A percentile compares a stretch with the other conserved stretches of the same genome.
phyloP scores from a whole-genome alignment of 331 rosid species.

The Acacia concinna region DNA sequence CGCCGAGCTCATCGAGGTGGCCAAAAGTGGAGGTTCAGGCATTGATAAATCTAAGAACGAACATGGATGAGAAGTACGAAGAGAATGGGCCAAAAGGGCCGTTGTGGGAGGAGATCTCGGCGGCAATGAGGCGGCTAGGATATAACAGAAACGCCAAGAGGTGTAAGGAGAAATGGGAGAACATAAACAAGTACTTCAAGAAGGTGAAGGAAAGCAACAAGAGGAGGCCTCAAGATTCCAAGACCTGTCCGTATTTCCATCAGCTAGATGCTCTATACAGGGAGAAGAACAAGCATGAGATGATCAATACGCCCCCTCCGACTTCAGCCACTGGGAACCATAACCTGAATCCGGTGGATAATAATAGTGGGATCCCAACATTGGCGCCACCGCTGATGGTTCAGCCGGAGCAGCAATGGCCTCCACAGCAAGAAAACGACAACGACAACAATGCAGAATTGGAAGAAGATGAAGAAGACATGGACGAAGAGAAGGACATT shows the following conservation, averaged over 20 bases:
- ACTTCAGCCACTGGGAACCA: neutral
- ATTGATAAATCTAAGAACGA: constrained; percentile 64
- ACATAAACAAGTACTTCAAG: constrained; percentile 97
- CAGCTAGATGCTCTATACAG: constrained; percentile 70
- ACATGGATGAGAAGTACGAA: constrained; percentile 67
- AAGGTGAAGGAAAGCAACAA: constrained; percentile 89
- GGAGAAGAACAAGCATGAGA: constrained; percentile 53
- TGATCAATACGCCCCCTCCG: neutral
- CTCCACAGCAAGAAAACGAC: constrained; percentile 45
- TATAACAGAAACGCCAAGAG: constrained; percentile 75
- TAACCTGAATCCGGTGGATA: constrained; percentile 28
- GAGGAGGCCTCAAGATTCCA: constrained; percentile 82
- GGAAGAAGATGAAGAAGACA: constrained; percentile 25
- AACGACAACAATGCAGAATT: constrained; percentile 3
- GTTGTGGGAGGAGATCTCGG: constrained; percentile 90
- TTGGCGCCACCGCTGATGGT: constrained; percentile 78
- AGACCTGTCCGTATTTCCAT: constrained; percentile 87
- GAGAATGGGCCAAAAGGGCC: constrained; percentile 90
- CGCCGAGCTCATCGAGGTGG: constrained; percentile 76
- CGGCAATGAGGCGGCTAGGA: constrained; percentile 62
- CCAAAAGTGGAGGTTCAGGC: constrained; percentile 82
- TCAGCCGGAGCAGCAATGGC: constrained; percentile 96
- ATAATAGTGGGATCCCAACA: constrained; percentile 38
- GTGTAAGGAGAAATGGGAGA: constrained; percentile 99
- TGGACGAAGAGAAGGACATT: constrained; percentile 33